Percentiles rank a stretch among this genome's conserved stretches.
phyloP scores from a whole-genome alignment of 768 basidiomycete species.

The Auricularia auricula-judae region DNA sequence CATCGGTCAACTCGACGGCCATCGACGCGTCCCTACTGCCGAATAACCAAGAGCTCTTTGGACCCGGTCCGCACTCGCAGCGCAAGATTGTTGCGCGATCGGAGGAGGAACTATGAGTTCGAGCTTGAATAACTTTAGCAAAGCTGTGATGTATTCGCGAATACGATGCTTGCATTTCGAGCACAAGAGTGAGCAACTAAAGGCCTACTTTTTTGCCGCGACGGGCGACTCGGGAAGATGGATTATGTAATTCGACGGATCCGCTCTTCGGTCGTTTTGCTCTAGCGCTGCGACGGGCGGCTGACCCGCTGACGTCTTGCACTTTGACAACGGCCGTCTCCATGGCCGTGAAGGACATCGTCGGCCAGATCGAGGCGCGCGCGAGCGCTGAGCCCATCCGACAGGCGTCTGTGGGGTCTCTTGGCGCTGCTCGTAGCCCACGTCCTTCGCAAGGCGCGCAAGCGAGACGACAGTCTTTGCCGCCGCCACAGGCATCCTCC shows the following conservation, averaged over 20 bases:
- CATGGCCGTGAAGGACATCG: conserved; percentile 23
- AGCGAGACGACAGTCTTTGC: background rate
- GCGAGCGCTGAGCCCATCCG: background rate
- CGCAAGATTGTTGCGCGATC: background rate
- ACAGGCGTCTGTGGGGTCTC: background rate
- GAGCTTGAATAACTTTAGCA: background rate
- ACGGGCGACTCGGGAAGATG: too few species aligned
- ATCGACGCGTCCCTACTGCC: background rate
- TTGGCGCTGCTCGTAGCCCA: background rate
- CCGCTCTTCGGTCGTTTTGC: background rate
- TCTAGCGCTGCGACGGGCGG: background rate
- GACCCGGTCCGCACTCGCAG: background rate
- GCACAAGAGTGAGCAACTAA: too few species aligned
- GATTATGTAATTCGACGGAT: too few species aligned
- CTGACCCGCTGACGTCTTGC: background rate
- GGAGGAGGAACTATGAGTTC: background rate
- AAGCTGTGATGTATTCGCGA: too few species aligned
- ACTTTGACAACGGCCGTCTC: background rate
- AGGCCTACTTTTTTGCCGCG: too few species aligned
- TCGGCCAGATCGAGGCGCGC: conserved; percentile 16
- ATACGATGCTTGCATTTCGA: too few species aligned
- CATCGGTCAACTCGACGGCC: background rate
- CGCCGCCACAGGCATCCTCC: background rate
- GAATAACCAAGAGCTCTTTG: background rate
- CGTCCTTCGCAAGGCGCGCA: background rate